These are phyloP conservation scores for Paulownia fortunei DNA, from an alignment of 257 asterid species.

Conservation along the genomic window DNA sequence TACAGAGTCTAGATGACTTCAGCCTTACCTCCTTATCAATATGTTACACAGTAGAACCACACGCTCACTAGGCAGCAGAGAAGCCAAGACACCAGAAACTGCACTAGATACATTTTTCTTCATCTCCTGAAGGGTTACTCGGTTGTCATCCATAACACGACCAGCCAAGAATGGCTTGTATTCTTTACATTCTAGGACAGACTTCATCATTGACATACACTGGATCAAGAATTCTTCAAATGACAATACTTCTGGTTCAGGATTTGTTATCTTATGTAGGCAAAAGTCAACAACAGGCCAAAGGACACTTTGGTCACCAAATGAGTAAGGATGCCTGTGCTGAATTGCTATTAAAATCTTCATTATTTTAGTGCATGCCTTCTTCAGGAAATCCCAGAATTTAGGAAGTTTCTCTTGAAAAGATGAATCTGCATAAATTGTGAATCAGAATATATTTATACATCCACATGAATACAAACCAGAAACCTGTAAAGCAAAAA, in stretches of 20 bases:
- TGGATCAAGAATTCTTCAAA: conserved; percentile 89
- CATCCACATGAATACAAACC: conserved; percentile 17
- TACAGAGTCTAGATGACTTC: conserved; percentile 20
- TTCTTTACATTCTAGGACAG: conserved; percentile 92
- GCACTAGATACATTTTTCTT: conserved; percentile 75
- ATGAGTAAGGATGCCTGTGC: conserved; percentile 90
- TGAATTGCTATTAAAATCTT: conserved; percentile 84
- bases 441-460: conserved; percentile 37
- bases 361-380: conserved; percentile 82
- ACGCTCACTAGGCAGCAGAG: conserved; percentile 83
- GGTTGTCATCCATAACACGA: conserved; percentile 86
- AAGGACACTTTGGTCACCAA: conserved; percentile 87
- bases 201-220: conserved; percentile 86
- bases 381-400: conserved; percentile 78
- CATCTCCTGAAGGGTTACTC: conserved; percentile 78
- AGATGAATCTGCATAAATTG: conserved; percentile 78
- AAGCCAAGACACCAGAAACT: conserved; percentile 74
- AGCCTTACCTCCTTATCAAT: conserved; percentile 79
- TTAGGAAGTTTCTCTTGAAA: conserved; percentile 73
- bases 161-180: conserved; percentile 83
- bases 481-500: conserved; percentile 21
- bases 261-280: conserved; percentile 78
- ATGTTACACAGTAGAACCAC: conserved; percentile 84
- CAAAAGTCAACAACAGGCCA: conserved; percentile 81
- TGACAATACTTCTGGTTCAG: conserved; percentile 68